These are phyloP conservation scores for Aspergillus cristatus DNA, from an alignment of 495 filamentous ascomycete species.

Conservation along the genomic window DNA sequence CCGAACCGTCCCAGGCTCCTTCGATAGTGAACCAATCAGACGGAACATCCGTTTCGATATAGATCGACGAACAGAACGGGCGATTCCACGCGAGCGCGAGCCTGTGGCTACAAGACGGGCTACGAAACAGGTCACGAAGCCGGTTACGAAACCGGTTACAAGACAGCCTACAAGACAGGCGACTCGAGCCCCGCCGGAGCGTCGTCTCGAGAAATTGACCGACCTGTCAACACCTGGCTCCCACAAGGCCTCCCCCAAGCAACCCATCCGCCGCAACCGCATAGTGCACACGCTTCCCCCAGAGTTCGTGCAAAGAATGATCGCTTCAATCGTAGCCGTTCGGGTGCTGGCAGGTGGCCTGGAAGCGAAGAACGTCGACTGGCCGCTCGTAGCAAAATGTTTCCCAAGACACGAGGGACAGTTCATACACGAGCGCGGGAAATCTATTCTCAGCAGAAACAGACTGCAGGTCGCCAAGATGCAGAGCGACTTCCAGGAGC, in stretches of 20 bases:
- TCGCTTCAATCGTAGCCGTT: constrained; percentile 65
- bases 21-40: constrained; percentile 23
- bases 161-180: too few species aligned
- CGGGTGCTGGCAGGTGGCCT: constrained; percentile 65
- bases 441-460: constrained; percentile 45
- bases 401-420: constrained; percentile 53
- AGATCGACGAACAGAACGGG: constrained; percentile 7
- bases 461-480: constrained; percentile 57
- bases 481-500: constrained; percentile 65
- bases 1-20: constrained; percentile 22
- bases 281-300: constrained; percentile 14
- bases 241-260: constrained; percentile 1
- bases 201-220: constrained; percentile 23
- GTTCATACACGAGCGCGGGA: constrained; percentile 54
- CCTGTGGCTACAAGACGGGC: constrained; percentile 1
- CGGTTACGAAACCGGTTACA: too few species aligned
- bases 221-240: constrained; percentile 8
- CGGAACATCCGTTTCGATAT: constrained; percentile 27
- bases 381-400: constrained; percentile 56
- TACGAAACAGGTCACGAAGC: not conserved
- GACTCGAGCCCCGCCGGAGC: constrained; percentile 4
- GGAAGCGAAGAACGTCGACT: constrained; percentile 56
- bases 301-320: constrained; percentile 29
- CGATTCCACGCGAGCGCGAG: not conserved
- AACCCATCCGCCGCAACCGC: constrained; percentile 18